Evolutionary conservation across 352 stramenopile species (phyloP).

Genomic region (Phytophthora capsici): DNA sequence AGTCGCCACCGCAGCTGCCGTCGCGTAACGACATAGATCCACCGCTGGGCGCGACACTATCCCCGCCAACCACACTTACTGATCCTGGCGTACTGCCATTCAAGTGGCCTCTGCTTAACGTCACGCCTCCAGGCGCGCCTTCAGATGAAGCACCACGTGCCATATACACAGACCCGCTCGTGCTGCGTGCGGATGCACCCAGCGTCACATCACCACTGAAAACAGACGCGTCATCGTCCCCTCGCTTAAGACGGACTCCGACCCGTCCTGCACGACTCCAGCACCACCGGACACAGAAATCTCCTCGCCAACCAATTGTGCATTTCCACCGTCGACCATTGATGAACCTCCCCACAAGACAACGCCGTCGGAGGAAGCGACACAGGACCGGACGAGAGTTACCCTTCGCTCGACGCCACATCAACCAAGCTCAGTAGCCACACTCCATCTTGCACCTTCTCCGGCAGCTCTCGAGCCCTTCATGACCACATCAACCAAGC

Average conservation of each 20-base stretch:
- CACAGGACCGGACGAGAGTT: slow-evolving; percentile 22
- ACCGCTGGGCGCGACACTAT: too few species aligned
- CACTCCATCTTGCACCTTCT: slow-evolving; percentile 22
- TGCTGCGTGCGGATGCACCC: slow-evolving; percentile 6
- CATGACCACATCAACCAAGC: slow-evolving; percentile 5
- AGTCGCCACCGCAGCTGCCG: too few species aligned
- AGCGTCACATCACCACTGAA: slow-evolving; percentile 22
- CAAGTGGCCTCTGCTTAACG: too few species aligned
- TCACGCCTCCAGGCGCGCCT: slow-evolving; percentile 12
- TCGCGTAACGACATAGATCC: too few species aligned
- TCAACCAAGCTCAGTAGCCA: slow-evolving; percentile 19
- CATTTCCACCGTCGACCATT: slow-evolving; percentile 15
- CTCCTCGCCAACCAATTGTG: slow-evolving; percentile 15
- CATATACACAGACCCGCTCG: slow-evolving; percentile 24
- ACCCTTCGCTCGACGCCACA: slow-evolving; percentile 12
- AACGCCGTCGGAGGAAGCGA: slow-evolving; percentile 11
- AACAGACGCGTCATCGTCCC: slow-evolving; percentile 5
- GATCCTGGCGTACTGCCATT: too few species aligned
- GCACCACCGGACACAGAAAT: slow-evolving; percentile 26
- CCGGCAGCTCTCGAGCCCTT: slow-evolving; percentile 20
- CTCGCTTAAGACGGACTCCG: slow-evolving; percentile 21
- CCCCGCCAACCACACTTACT: too few species aligned
- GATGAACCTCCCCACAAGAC: slow-evolving; percentile 22
- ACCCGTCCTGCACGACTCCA: slow-evolving; percentile 10
- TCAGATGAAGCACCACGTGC: slow-evolving; percentile 15